Evolutionary conservation across 1,284 basidiomycete genomes (phyloP).

Genomic region (Grifola frondosa): DNA sequence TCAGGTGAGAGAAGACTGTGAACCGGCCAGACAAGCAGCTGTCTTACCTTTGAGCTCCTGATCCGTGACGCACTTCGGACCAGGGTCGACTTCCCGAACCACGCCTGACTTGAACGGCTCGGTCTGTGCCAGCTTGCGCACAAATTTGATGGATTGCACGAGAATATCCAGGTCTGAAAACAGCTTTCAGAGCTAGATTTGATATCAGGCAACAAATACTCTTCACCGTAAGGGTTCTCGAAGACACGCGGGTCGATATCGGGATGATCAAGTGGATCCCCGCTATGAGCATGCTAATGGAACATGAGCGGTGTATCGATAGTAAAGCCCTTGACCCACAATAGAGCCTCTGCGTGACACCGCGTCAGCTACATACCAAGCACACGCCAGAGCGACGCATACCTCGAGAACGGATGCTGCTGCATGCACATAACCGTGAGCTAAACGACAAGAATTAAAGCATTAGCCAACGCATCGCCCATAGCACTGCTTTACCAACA

Average conservation of each 20-base stretch:
- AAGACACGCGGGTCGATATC: conserved; percentile 11
- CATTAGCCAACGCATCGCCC: too few species aligned
- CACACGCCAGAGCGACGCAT: background rate
- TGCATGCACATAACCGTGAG: background rate
- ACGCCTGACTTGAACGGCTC: conserved; percentile 15
- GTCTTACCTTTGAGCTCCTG: conserved; percentile 13
- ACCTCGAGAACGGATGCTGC: conserved; percentile 16
- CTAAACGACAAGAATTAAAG: background rate
- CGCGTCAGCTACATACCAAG: background rate
- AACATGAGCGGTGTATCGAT: background rate
- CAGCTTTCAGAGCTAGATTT: background rate
- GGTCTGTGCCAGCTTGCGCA: conserved; percentile 12
- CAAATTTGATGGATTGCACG: conserved; percentile 13
- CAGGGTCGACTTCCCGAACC: conserved; percentile 13
- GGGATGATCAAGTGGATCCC: conserved; percentile 9
- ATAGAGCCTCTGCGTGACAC: conserved; percentile 11
- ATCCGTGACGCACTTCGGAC: conserved; percentile 9
- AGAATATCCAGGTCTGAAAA: conserved; percentile 18
- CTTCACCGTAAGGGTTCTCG: conserved; percentile 9
- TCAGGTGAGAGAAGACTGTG: background rate
- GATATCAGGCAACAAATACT: conserved; percentile 5
- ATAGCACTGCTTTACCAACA: background rate
- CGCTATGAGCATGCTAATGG: conserved; percentile 9
- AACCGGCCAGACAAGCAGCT: background rate
- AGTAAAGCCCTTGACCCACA: conserved; percentile 1